A percentile compares a stretch with the other conserved stretches of the same genome.
Evolutionary conservation across 208 protist species (phyloP).

Genomic region (Trypanosoma brucei): DNA sequence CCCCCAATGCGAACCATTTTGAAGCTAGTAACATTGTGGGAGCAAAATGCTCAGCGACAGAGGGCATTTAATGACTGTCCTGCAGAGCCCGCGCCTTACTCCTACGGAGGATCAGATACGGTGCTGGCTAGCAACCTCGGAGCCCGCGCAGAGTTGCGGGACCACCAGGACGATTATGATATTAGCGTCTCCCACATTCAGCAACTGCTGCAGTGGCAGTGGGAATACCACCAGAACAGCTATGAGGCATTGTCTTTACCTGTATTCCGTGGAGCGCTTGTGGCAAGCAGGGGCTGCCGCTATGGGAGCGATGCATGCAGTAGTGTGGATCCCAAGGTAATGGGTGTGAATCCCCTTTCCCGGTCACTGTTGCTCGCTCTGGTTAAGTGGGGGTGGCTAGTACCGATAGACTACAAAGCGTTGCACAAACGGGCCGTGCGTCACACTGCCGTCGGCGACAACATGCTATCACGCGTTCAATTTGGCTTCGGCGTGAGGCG

Average conservation of each 20-base stretch:
- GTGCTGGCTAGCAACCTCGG: conserved; percentile 45
- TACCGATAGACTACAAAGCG: conserved; percentile 43
- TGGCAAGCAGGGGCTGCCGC: conserved; percentile 21
- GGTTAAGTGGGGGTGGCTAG: conserved; percentile 51
- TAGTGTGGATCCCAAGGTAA: neutral
- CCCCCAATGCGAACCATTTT: conserved; percentile 20
- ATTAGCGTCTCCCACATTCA: conserved; percentile 52
- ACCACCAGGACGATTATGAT: conserved; percentile 36
- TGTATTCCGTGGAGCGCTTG: conserved; percentile 33
- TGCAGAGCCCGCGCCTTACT: neutral
- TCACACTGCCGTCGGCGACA: conserved; percentile 12
- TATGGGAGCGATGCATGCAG: conserved; percentile 9
- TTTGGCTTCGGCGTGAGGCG: neutral
- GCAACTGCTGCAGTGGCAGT: conserved; percentile 76
- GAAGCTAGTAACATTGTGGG: conserved; percentile 6
- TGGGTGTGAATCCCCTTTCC: conserved; percentile 50
- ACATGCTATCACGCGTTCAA: conserved; percentile 1
- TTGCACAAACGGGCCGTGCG: conserved; percentile 12
- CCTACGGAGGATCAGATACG: conserved; percentile 1
- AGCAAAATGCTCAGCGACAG: conserved; percentile 15
- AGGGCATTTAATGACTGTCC: conserved; percentile 12
- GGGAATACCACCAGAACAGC: conserved; percentile 64
- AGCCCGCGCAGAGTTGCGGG: conserved; percentile 47
- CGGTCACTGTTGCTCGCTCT: conserved; percentile 49
- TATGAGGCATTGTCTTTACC: conserved; percentile 50